A percentile compares a stretch with the other conserved stretches of the same genome.
These are phyloP conservation scores for Phytophthora pistaciae DNA, from an alignment of 352 stramenopile genomes.

Conservation along the genomic window DNA sequence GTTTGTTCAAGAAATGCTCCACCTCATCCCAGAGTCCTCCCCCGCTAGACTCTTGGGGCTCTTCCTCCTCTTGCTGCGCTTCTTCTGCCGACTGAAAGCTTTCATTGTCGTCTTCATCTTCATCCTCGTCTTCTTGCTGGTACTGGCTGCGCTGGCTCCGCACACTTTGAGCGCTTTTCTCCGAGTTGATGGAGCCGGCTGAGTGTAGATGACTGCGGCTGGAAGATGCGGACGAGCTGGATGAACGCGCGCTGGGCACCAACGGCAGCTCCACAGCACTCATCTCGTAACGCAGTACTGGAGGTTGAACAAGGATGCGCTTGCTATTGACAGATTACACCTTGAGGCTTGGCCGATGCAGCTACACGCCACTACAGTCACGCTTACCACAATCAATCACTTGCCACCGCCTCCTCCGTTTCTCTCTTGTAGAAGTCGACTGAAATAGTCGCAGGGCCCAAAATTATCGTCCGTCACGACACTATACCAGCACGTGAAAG, in stretches of 20 bases:
- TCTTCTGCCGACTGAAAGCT: constrained; percentile 21
- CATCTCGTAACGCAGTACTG: constrained; percentile 30
- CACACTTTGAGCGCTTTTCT: constrained; percentile 44
- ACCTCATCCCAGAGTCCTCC: constrained; percentile 76
- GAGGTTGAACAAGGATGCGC: background rate
- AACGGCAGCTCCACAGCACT: constrained; percentile 63
- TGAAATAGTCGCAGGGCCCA: constrained; percentile 33
- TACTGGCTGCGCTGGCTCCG: constrained; percentile 37
- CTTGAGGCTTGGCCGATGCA: constrained; percentile 6
- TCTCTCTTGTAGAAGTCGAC: constrained; percentile 11
- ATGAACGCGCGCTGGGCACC: constrained; percentile 53
- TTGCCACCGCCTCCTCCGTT: constrained; percentile 16
- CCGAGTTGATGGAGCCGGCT: constrained; percentile 46
- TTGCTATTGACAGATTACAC: constrained; percentile 34
- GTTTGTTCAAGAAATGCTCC: constrained; percentile 79
- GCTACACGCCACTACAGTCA: constrained; percentile 3
- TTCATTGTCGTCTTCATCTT: constrained; percentile 3
- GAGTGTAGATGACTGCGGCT: constrained; percentile 55
- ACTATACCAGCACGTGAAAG: constrained; percentile 78
- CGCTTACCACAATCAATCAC: background rate
- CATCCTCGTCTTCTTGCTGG: constrained; percentile 23
- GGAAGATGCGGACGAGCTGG: constrained; percentile 49
- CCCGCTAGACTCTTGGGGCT: constrained; percentile 55
- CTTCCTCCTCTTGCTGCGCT: constrained; percentile 29
- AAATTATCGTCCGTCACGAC: constrained; percentile 21